These are phyloP conservation scores for Penicillium glabrum DNA, from an alignment of 2,329 filamentous ascomycete species.

Conservation along the genomic window DNA sequence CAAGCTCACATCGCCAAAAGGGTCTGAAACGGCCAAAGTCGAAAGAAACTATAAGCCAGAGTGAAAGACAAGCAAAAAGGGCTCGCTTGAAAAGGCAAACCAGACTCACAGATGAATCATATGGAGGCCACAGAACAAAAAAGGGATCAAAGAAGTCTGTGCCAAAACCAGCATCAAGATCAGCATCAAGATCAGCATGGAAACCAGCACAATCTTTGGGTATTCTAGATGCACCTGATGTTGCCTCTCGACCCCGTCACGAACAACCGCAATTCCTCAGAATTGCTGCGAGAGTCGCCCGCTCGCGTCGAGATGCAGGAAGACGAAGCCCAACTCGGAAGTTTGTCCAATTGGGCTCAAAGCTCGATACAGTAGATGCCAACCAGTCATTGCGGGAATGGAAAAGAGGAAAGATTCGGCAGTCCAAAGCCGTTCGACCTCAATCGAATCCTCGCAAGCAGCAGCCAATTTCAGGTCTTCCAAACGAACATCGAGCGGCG, in stretches of 20 bases:
- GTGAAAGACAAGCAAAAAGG: constrained; percentile 24
- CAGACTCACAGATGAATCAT: constrained; percentile 35
- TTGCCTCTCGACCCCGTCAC: constrained; percentile 25
- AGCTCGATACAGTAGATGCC: constrained; percentile 56
- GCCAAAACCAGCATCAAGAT: background rate
- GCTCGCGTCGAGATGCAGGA: constrained; percentile 48
- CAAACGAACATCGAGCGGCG: constrained; percentile 15
- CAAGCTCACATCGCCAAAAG: constrained; percentile 7
- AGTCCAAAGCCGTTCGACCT: constrained; percentile 21
- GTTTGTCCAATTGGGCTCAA: constrained; percentile 52
- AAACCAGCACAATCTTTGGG: constrained; percentile 37
- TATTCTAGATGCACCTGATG: constrained; percentile 52
- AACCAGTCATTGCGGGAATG: constrained; percentile 51
- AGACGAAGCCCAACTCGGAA: constrained; percentile 55
- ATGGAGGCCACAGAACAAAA: constrained; percentile 22
- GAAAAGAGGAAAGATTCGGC: constrained; percentile 47
- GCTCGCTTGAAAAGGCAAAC: constrained; percentile 34
- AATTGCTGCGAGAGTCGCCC: constrained; percentile 55
- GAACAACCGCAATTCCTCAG: constrained; percentile 55
- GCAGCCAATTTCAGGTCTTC: constrained; percentile 22
- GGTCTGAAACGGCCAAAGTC: constrained; percentile 17
- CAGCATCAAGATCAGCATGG: background rate
- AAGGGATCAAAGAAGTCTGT: constrained; percentile 12
- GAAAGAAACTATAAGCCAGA: constrained; percentile 11
- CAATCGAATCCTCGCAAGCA: constrained; percentile 20